A percentile compares a stretch with the other conserved stretches of the same genome.
These are phyloP conservation scores for Candida pini DNA, from an alignment of 805 yeast genomes.

Conservation along the genomic window DNA sequence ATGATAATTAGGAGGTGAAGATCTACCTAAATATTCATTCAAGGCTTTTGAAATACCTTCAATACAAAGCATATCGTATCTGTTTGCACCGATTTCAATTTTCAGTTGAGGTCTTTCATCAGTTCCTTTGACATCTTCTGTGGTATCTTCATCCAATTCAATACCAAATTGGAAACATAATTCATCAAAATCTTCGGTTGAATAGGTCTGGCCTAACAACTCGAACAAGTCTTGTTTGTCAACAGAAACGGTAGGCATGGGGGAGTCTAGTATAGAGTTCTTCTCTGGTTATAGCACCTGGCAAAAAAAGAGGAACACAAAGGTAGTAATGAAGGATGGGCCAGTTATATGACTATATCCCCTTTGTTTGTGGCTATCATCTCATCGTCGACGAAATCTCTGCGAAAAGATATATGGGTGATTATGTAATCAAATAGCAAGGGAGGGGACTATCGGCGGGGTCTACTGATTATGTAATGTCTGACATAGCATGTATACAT, in stretches of 20 bases:
- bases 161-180: constrained; percentile 96
- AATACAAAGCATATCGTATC: constrained; percentile 96
- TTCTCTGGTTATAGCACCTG: too few relatives aligned
- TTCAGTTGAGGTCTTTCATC: constrained; percentile 94
- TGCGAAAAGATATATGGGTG: too few relatives aligned
- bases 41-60: constrained; percentile 97
- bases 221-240: constrained; percentile 89
- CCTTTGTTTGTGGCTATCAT: too few relatives aligned
- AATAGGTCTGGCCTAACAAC: constrained; percentile 60
- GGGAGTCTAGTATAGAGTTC: too few relatives aligned
- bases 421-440: too few relatives aligned
- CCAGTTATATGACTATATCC: too few relatives aligned
- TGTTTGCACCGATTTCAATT: constrained; percentile 96
- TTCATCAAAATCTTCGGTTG: constrained; percentile 93
- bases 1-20: constrained; percentile 59
- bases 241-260: constrained; percentile 95
- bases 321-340: too few relatives aligned
- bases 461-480: too few relatives aligned
- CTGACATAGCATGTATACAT: too few relatives aligned
- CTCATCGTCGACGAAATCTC: too few relatives aligned
- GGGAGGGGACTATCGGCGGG: too few relatives aligned
- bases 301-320: too few relatives aligned
- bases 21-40: constrained; percentile 79
- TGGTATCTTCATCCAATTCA: constrained; percentile 96
- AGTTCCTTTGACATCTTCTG: constrained; percentile 61